These are phyloP conservation scores for Tetrapisispora nanseiensis DNA, from an alignment of 805 yeast genomes.

Conservation along the genomic window DNA sequence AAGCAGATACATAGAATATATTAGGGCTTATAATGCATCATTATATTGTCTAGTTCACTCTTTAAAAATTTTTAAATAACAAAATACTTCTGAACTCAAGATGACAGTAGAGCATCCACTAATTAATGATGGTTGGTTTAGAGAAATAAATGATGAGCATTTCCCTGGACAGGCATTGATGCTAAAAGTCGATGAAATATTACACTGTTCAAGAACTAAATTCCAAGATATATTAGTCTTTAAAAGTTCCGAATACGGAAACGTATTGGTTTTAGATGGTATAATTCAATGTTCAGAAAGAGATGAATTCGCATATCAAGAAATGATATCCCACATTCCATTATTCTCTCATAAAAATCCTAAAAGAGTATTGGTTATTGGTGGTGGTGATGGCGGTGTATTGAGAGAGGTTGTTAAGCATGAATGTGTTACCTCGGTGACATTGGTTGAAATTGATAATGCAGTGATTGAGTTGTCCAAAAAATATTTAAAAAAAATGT, in stretches of 20 bases:
- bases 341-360: slow-evolving; percentile 70
- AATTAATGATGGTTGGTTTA: slow-evolving; percentile 66
- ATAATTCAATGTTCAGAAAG: slow-evolving; percentile 85
- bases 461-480: slow-evolving; percentile 64
- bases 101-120: slow-evolving; percentile 13
- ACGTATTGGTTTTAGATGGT: slow-evolving; percentile 82
- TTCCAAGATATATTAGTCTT: slow-evolving; percentile 81
- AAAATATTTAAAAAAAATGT: slow-evolving; percentile 69
- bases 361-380: slow-evolving; percentile 70
- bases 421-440: slow-evolving; percentile 49
- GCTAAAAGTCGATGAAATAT: slow-evolving; percentile 49
- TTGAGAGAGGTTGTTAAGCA: slow-evolving; percentile 80
- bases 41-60: background rate
- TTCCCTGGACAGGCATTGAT: slow-evolving; percentile 86
- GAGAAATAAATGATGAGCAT: slow-evolving; percentile 55
- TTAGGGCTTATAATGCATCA: background rate
- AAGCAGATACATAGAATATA: background rate
- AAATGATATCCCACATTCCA: slow-evolving; percentile 79
- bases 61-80: background rate
- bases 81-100: background rate
- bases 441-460: slow-evolving; percentile 84
- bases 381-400: slow-evolving; percentile 97
- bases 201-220: slow-evolving; percentile 57
- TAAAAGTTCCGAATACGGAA: slow-evolving; percentile 67
- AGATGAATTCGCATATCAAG: slow-evolving; percentile 92